phyloP scores from a whole-genome alignment of 1,284 basidiomycete genomes.

The Tremellales sp. region DNA sequence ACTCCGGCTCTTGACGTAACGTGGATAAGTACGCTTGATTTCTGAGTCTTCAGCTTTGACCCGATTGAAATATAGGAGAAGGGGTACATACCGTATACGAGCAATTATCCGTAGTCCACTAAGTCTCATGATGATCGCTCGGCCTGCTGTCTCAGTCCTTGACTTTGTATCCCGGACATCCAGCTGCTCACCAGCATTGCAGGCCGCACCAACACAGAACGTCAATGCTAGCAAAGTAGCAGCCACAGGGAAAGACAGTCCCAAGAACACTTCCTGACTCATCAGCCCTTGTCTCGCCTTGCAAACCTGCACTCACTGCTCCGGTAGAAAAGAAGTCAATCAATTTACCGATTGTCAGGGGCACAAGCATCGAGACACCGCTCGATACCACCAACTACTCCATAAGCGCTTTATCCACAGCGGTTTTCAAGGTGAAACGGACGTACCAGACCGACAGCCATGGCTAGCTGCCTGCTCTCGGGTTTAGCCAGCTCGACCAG shows the following conservation, averaged over 20 bases:
- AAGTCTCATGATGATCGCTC: constrained; percentile 84
- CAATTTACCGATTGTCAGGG: constrained; percentile 81
- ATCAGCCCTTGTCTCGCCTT: background rate
- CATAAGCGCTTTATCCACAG: background rate
- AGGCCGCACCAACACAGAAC: constrained; percentile 82
- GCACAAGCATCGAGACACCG: constrained; percentile 80
- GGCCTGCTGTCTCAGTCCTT: constrained; percentile 48
- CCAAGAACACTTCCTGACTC: constrained; percentile 66
- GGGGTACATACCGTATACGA: constrained; percentile 57
- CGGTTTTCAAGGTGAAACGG: background rate
- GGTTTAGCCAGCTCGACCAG: constrained; percentile 71
- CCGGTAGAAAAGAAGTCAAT: constrained; percentile 84
- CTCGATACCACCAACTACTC: constrained; percentile 44
- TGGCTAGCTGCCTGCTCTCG: constrained; percentile 65
- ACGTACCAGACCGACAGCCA: constrained; percentile 61
- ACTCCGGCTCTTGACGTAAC: constrained; percentile 84
- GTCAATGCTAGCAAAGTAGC: constrained; percentile 67
- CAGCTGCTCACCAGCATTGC: constrained; percentile 60
- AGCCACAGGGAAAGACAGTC: constrained; percentile 73
- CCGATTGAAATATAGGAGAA: background rate
- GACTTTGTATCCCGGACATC: background rate
- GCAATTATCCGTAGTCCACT: constrained; percentile 88
- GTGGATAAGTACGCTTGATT: constrained; percentile 77
- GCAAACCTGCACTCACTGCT: constrained; percentile 55
- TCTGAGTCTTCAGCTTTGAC: constrained; percentile 9